These are phyloP conservation scores for Cordyceps cateniannulata DNA, from an alignment of 2,329 filamentous ascomycete genomes.

Conservation along the genomic window DNA sequence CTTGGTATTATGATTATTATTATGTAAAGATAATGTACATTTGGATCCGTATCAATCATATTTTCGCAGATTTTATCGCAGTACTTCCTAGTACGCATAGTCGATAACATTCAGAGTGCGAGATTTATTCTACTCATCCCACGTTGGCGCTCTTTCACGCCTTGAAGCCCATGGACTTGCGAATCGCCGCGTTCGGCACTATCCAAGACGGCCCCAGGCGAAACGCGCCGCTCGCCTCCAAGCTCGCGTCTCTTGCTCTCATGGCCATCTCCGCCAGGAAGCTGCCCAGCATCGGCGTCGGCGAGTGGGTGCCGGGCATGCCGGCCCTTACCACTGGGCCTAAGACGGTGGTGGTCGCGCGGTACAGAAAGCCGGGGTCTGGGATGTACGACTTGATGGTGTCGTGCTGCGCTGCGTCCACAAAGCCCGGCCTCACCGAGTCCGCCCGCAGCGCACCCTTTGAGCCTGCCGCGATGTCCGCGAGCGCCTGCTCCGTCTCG, in stretches of 20 bases:
- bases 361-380: constrained; percentile 17
- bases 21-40: not conserved
- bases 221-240: constrained; percentile 23
- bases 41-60: not conserved
- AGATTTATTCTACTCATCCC: too few relatives aligned
- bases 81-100: too few relatives aligned
- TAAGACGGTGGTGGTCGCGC: constrained; percentile 17
- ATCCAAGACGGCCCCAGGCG: constrained; percentile 29
- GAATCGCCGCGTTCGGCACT: constrained; percentile 29
- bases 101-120: too few relatives aligned
- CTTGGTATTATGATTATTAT: not conserved
- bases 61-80: not conserved
- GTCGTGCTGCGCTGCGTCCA: constrained; percentile 44
- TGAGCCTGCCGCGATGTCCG: constrained; percentile 40
- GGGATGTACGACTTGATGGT: constrained; percentile 38
- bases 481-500: constrained; percentile 53
- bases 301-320: constrained; percentile 26
- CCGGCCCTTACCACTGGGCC: constrained; percentile 19
- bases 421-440: constrained; percentile 51
- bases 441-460: constrained; percentile 43
- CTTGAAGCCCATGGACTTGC: constrained; percentile 26
- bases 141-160: not conserved
- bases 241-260: constrained; percentile 27
- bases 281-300: constrained; percentile 37
- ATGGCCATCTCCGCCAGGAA: constrained; percentile 41